Conservation (phyloP, 768 basidiomycete genomes). For the Suillus plorans region DNA sequence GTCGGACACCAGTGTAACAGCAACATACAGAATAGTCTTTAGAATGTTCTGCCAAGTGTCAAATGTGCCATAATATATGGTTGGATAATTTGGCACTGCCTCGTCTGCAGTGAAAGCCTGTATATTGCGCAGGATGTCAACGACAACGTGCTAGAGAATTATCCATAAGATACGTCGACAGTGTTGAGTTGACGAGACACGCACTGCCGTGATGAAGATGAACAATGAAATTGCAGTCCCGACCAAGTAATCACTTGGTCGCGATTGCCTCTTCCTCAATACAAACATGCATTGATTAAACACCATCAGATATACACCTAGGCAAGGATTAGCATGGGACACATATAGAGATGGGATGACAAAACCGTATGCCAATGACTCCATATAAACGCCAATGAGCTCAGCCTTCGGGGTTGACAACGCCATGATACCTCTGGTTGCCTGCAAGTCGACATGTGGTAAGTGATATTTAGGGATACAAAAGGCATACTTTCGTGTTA, state of each 20-base stretch:
- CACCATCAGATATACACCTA: conserved; percentile 14
- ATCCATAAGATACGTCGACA: background rate
- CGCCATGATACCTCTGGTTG: conserved; percentile 3
- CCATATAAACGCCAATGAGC: conserved; percentile 13
- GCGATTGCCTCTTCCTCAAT: conserved; percentile 10
- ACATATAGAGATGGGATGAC: background rate
- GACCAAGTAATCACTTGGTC: conserved; percentile 13
- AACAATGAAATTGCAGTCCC: conserved; percentile 14
- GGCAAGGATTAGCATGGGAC: background rate
- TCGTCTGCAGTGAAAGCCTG: conserved; percentile 21
- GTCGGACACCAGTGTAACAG: conserved; percentile 26
- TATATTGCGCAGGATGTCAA: conserved; percentile 24
- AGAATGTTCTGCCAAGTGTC: conserved; percentile 21
- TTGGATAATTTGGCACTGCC: conserved; percentile 15
- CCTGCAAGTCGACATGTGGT: conserved; percentile 1
- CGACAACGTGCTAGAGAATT: conserved; percentile 21
- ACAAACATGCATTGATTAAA: conserved; percentile 11
- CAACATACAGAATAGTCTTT: conserved; percentile 23
- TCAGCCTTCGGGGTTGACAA: conserved; percentile 9
- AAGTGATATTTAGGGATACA: background rate
- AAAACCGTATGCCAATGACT: conserved; percentile 13
- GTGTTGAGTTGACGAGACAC: background rate
- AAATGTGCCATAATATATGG: conserved; percentile 19
- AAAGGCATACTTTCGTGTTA: background rate
- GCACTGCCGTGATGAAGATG: conserved; percentile 13